Base-by-base conservation (phyloP, 129 eudicot genomes). In the Cynara cardunculus region DNA sequence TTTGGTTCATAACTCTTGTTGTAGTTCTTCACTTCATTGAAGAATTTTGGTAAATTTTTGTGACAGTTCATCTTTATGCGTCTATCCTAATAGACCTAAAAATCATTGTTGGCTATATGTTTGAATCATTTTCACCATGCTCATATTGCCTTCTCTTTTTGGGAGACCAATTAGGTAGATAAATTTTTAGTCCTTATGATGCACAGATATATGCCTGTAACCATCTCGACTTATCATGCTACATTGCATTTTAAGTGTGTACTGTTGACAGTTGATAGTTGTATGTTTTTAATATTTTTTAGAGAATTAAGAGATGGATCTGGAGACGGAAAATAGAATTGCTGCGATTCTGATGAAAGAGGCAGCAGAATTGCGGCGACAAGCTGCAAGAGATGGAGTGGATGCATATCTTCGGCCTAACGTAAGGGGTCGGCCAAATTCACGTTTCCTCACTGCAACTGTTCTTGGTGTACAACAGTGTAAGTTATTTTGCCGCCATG, bases 401-500 rank as follows among this genome's bases (percentile, higher is more conserved):
- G 88, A 85, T 78, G 97, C 93, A 44, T 94, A 94, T 87, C 85
- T 94, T 62, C 89, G 85, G 72, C 85, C 99, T 21, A 87, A 87
- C 64, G 92, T 88, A 10, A 83, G 99, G 75, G 90, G 91, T 37
- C 89, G 96, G 46, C 99, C 99, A 26, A 92, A 94, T 90, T 94
- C 97, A 24, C 96, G 97, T 19, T 94, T 94, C 18, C 90, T 94
- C 19, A 92, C 99, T 34, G 97, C 99, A 72, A 94, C 99, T 22
- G 94, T 94, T 80, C 96, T 87, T 69, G 97, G 99, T 41, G 96
- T 94, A 24, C 94, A 94, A 82, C 99, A 92, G 37, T 87, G 99
- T 94, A 66, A 77, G 86, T 78, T 72, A 69, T 69, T 19, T 65
- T 22, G 11, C 28, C 74, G 61, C 25, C 34, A 22, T 37, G 19